These are phyloP conservation scores for Trichoderma virens DNA, from an alignment of 495 filamentous ascomycete species.

Conservation along the genomic window DNA sequence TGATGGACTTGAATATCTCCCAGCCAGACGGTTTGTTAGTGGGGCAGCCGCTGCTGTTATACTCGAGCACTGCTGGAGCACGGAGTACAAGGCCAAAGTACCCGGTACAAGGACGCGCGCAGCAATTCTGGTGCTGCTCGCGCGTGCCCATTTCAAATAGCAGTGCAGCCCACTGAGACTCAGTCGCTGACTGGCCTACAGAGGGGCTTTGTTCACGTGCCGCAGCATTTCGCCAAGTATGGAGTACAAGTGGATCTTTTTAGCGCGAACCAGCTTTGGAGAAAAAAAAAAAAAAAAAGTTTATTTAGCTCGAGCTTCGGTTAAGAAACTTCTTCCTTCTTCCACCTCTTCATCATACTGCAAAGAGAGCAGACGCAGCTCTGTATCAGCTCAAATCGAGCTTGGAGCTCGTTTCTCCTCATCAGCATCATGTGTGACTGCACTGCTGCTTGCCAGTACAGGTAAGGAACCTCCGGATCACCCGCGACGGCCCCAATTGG, in stretches of 20 bases:
- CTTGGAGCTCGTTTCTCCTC: not conserved
- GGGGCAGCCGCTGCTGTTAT: constrained; percentile 5
- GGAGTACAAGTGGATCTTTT: not conserved
- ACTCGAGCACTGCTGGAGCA: not conserved
- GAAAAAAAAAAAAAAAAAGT: constrained; percentile 1
- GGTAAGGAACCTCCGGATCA: not conserved
- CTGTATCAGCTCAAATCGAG: not conserved
- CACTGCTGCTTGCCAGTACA: not conserved
- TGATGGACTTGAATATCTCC: not conserved
- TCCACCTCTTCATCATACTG: not conserved
- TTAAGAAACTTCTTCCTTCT: not conserved
- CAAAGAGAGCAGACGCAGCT: not conserved
- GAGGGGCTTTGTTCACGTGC: not conserved
- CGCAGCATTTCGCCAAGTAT: not conserved
- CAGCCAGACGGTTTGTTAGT: not conserved
- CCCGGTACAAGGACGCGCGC: not conserved
- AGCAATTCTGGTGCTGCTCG: not conserved
- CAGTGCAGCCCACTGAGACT: not conserved
- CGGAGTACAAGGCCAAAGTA: not conserved
- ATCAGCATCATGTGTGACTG: not conserved
- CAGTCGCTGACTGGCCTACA: not conserved
- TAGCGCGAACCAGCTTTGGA: not conserved
- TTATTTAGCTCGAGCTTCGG: not conserved
- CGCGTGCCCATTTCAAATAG: not conserved
- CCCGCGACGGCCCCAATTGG: constrained; percentile 9